A percentile compares a stretch with the other conserved stretches of the same genome.
phyloP scores from a whole-genome alignment of 495 filamentous ascomycete genomes.

The Filosporella fistucella region DNA sequence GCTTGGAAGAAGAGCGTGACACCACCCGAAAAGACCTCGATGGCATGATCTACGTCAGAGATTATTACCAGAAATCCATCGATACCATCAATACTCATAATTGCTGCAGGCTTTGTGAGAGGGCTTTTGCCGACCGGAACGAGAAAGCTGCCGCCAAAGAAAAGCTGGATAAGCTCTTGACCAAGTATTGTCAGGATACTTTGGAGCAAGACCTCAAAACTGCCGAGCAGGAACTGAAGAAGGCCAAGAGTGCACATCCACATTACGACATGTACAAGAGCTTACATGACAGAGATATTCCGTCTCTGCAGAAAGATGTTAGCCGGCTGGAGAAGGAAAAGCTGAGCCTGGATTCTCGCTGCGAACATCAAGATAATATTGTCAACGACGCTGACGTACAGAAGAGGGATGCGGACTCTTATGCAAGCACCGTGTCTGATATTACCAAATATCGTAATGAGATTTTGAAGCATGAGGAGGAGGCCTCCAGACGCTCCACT shows the following conservation, averaged over 20 bases:
- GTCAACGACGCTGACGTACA: conserved; percentile 60
- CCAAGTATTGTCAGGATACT: conserved; percentile 47
- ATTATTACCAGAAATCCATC: conserved; percentile 60
- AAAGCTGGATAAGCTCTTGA: conserved; percentile 56
- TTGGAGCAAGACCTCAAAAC: conserved; percentile 48
- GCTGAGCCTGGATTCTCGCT: conserved; percentile 52
- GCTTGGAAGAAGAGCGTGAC: conserved; percentile 54
- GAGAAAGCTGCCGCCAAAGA: conserved; percentile 54
- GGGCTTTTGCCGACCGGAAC: conserved; percentile 54
- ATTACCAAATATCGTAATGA: conserved; percentile 71
- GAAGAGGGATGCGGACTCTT: conserved; percentile 68
- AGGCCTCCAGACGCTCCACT: conserved; percentile 64
- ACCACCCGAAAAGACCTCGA: conserved; percentile 57
- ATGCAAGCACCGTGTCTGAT: conserved; percentile 69
- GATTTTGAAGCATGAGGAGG: conserved; percentile 59
- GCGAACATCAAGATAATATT: conserved; percentile 69
- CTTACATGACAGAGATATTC: conserved; percentile 66
- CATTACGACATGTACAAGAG: conserved; percentile 71
- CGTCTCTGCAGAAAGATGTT: conserved; percentile 58
- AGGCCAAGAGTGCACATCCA: conserved; percentile 53
- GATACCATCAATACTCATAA: conserved; percentile 54
- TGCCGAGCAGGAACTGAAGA: conserved; percentile 49
- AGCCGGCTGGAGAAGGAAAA: conserved; percentile 47
- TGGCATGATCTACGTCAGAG: conserved; percentile 53
- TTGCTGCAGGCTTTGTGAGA: conserved; percentile 65